Conservation (phyloP, 2,329 filamentous ascomycete genomes). For the Alternaria brassicicola region DNA sequence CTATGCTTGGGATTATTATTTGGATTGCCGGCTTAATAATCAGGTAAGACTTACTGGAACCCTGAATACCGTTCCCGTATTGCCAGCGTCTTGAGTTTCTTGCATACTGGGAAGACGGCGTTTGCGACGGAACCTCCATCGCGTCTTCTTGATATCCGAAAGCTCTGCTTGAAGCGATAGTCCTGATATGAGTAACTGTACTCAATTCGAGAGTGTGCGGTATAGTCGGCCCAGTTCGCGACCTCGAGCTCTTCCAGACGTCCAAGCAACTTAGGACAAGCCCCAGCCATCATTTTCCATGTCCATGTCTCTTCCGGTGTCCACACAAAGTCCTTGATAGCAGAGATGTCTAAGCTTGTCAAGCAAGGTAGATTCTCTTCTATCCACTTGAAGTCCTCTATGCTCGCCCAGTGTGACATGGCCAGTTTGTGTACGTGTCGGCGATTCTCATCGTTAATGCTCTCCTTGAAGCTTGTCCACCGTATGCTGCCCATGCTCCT, state of each 20-base stretch:
- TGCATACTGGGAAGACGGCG: conserved; percentile 42
- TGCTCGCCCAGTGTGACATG: conserved; percentile 45
- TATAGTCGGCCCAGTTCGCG: conserved; percentile 48
- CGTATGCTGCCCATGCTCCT: conserved; percentile 30
- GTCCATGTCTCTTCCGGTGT: conserved; percentile 48
- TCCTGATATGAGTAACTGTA: conserved; percentile 48
- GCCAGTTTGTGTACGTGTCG: conserved; percentile 43
- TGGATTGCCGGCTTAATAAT: not conserved
- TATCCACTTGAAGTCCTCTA: conserved; percentile 47
- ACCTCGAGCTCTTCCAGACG: conserved; percentile 44
- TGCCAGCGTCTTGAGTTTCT: conserved; percentile 38
- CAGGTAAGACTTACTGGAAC: conserved; percentile 30
- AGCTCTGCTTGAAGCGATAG: conserved; percentile 46
- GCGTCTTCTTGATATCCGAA: conserved; percentile 42
- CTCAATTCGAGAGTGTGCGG: conserved; percentile 44
- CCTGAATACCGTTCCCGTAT: conserved; percentile 44
- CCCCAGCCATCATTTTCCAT: conserved; percentile 42
- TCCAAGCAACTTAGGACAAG: conserved; percentile 41
- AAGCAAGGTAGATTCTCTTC: conserved; percentile 45
- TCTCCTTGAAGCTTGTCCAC: conserved; percentile 42
- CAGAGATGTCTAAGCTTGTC: conserved; percentile 41
- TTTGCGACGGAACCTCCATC: conserved; percentile 44
- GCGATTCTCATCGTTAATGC: conserved; percentile 42
- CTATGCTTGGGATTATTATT: conserved; percentile 19
- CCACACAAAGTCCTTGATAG: conserved; percentile 49